Percentiles rank a stretch among this genome's conserved stretches.
Conservation (phyloP, 257 asterid species). For the Solanum etuberosum region DNA sequence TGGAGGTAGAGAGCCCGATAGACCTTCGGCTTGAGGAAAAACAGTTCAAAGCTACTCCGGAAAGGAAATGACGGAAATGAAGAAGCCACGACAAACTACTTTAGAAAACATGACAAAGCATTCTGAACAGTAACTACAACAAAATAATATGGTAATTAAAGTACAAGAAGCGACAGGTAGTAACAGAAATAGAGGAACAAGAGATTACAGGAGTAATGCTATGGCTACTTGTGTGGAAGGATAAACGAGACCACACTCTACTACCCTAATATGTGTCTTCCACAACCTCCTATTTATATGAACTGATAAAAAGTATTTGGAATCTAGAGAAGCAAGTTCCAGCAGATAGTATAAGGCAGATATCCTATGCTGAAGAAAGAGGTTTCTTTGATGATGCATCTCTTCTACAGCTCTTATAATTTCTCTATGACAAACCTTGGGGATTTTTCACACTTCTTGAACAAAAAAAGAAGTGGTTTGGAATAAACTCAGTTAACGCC, state of each 20-base stretch:
- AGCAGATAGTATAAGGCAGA: neutral
- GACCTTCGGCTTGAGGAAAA: neutral
- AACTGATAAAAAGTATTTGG: neutral
- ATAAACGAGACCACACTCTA: neutral
- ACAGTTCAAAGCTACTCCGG: neutral
- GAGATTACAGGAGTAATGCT: neutral
- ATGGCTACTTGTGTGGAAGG: neutral
- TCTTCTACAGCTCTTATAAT: neutral
- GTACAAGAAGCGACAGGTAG: neutral
- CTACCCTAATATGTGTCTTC: neutral
- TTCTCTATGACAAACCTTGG: neutral
- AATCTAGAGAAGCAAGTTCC: neutral
- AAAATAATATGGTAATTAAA: neutral
- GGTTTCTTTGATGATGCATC: neutral
- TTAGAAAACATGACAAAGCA: neutral
- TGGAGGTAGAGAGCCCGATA: neutral
- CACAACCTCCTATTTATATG: neutral
- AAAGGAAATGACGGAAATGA: neutral
- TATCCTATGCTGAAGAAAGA: neutral
- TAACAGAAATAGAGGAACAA: neutral
- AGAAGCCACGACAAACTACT: neutral
- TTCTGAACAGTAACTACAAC: neutral
- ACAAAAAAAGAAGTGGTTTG: neutral
- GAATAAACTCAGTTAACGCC: neutral
- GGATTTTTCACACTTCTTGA: neutral